A percentile compares a stretch with the other conserved stretches of the same genome.
Evolutionary conservation across 2,329 filamentous ascomycete species (phyloP).

Genomic region (Sphaerostilbella broomeana): DNA sequence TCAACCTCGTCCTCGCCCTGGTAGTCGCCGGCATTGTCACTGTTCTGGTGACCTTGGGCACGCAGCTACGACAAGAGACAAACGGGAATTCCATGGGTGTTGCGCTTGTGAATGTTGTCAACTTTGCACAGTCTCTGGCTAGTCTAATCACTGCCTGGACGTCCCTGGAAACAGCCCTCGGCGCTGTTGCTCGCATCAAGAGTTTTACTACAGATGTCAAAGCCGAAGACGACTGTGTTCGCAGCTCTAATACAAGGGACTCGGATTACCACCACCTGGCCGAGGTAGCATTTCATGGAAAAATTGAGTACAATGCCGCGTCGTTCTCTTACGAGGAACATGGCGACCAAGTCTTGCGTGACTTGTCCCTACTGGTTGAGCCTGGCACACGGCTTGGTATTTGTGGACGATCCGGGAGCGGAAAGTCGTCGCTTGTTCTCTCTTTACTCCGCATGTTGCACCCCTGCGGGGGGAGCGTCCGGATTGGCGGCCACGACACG

Average conservation of each 20-base stretch:
- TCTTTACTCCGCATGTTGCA: constrained; percentile 15
- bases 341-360: constrained; percentile 3
- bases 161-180: constrained; percentile 15
- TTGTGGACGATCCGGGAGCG: constrained; percentile 30
- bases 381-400: constrained; percentile 25
- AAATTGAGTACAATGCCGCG: no score
- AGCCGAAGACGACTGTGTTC: constrained; percentile 4
- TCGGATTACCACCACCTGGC: neutral
- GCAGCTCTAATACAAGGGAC: neutral
- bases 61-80: constrained; percentile 34
- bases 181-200: constrained; percentile 11
- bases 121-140: constrained; percentile 12
- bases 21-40: constrained; percentile 25
- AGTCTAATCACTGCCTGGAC: constrained; percentile 14
- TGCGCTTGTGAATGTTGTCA: constrained; percentile 12
- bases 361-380: constrained; percentile 9
- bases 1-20: constrained; percentile 41
- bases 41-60: constrained; percentile 32
- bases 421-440: constrained; percentile 19
- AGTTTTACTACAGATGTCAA: constrained; percentile 9
- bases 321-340: no score
- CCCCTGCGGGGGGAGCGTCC: constrained; percentile 12
- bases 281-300: neutral
- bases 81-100: constrained; percentile 11
- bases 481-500: constrained; percentile 15